These are phyloP conservation scores for Aspergillus ochraceus DNA, from an alignment of 2,329 filamentous ascomycete genomes.

Conservation along the genomic window DNA sequence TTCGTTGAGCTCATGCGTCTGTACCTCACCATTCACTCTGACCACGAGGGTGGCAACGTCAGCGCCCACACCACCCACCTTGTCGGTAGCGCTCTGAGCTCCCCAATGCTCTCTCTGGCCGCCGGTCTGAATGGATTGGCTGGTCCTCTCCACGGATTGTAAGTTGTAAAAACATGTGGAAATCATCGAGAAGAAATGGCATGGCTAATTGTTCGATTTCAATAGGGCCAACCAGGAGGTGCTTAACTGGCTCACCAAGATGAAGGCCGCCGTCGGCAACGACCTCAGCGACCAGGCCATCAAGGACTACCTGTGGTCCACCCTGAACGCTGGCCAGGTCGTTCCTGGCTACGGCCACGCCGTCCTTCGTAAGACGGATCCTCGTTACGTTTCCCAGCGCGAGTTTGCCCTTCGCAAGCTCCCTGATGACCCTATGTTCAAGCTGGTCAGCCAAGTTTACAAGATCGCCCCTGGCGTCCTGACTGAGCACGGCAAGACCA, in stretches of 20 bases:
- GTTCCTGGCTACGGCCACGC: constrained; percentile 98
- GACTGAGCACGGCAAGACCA: constrained; percentile 99
- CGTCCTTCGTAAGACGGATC: constrained; percentile 99
- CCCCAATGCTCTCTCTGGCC: constrained; percentile 92
- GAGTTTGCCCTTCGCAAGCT: constrained; percentile 93
- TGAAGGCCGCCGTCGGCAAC: constrained; percentile 93
- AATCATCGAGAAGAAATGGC: background rate
- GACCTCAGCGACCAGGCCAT: constrained; percentile 96
- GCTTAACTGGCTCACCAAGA: constrained; percentile 97
- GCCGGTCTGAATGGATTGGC: constrained; percentile 98
- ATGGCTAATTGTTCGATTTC: constrained; percentile 17
- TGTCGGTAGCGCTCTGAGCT: constrained; percentile 94
- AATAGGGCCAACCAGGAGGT: constrained; percentile 92
- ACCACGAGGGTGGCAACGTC: constrained; percentile 99
- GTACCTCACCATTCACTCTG: constrained; percentile 99
- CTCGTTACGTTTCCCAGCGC: constrained; percentile 97
- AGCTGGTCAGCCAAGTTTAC: constrained; percentile 99
- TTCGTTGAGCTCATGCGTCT: constrained; percentile 98
- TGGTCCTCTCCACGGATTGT: constrained; percentile 93
- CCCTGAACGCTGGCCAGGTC: constrained; percentile 91
- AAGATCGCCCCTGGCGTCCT: constrained; percentile 98
- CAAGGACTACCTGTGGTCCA: constrained; percentile 98
- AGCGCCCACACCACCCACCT: constrained; percentile 97
- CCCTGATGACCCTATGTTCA: constrained; percentile 98
- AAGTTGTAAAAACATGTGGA: constrained; percentile 19